Evolutionary conservation across 2,329 filamentous ascomycete species (phyloP).

Genomic region (Trichoderma pleuroti): DNA sequence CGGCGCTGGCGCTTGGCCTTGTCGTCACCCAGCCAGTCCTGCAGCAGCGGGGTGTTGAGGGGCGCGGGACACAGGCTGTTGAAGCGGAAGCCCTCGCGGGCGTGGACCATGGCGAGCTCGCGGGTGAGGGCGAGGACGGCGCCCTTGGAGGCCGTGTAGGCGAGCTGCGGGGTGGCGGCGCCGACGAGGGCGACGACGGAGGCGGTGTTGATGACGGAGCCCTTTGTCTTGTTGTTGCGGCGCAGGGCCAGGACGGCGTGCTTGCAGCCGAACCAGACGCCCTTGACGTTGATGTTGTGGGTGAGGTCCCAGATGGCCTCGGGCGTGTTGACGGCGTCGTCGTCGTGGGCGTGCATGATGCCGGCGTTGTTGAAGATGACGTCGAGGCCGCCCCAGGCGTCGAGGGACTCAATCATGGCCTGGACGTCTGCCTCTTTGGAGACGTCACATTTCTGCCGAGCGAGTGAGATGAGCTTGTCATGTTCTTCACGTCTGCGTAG

Average conservation of each 20-base stretch:
- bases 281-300: conserved; percentile 93
- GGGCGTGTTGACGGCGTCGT: conserved; percentile 76
- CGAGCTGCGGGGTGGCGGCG: conserved; percentile 81
- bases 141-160: conserved; percentile 92
- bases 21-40: conserved; percentile 92
- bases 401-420: conserved; percentile 68
- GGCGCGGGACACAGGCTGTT: conserved; percentile 88
- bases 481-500: neutral
- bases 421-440: conserved; percentile 79
- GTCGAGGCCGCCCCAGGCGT: conserved; percentile 83
- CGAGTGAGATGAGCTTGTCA: neutral
- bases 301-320: conserved; percentile 94
- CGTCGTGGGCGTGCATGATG: conserved; percentile 87
- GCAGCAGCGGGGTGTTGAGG: conserved; percentile 84
- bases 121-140: conserved; percentile 86
- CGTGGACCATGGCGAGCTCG: conserved; percentile 88
- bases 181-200: conserved; percentile 85
- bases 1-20: conserved; percentile 73
- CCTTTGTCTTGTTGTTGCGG: conserved; percentile 72
- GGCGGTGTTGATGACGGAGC: conserved; percentile 88
- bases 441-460: conserved; percentile 60
- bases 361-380: conserved; percentile 97
- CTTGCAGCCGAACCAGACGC: conserved; percentile 95
- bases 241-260: conserved; percentile 81
- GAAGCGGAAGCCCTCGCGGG: conserved; percentile 83